Base-by-base conservation (phyloP, 129 eudicot genomes). In the Ambrosia artemisiifolia region DNA sequence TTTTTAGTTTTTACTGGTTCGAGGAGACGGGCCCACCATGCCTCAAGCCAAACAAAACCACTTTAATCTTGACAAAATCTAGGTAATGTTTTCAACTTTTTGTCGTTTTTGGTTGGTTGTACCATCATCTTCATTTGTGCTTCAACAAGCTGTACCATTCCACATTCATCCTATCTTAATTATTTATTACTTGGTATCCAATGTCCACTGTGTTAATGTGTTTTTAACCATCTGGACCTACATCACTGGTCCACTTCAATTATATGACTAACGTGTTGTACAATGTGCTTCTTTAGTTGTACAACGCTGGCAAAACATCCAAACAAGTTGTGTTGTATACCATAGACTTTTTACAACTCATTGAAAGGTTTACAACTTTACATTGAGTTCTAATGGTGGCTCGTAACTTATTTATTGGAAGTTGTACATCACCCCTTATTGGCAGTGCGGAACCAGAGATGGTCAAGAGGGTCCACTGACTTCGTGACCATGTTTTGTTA, bases 51-150 rank as follows among this genome's bases (percentile, higher is more conserved):
- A 74, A 74, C 70, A 74, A 49, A 74, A 62, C 71, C 53, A 17
- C 71, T 74, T 74, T 74, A 74, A 74, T 72, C 60, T 60, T 76
- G 80, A 67, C 43, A 57, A 69, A 57, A 76, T 76, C 80, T 76
- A 76, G 69, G 68, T 68, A 32, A 42, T 55, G 74, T 24, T 24
- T 24, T 24, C 1, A 38, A 38, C 3, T 10, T 50, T 54, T 75
- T 40, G 16, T 75, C 55, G 42, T 20, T 54, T 65, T 75, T 75
- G 79, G 56, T 67, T 42, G 63, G 3, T 57, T n/a, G 1, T 63
- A 14, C 56, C 59, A 30, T 47, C 62, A 48, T 60, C 28, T 24
- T 24, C 28, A 24, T 24, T 24, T 24, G 16, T 74, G 80, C 79
- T 66, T 67, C 20, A 43, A 30, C 53, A 33, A 67, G 38, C 55